Percentiles rank a stretch among this genome's conserved stretches.
Conservation (phyloP, 345 rosid species). For the Eucalyptus polyanthemos region DNA sequence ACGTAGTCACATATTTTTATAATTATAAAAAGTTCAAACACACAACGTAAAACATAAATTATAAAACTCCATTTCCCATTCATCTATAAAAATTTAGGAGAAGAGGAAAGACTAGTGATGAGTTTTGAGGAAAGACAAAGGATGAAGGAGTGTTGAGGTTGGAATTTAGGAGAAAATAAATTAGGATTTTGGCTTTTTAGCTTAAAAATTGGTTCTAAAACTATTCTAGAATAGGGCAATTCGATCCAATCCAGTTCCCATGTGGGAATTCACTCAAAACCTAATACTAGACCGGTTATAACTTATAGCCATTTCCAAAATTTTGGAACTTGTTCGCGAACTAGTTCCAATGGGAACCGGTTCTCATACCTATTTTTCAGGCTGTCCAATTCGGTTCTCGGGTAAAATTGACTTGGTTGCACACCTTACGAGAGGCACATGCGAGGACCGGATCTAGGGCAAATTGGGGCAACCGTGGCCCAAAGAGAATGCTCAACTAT, state of each 20-base stretch:
- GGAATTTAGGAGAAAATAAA: neutral
- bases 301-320: no score
- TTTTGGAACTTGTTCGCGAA: neutral
- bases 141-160: neutral
- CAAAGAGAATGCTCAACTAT: neutral
- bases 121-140: no score
- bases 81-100: neutral
- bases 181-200: neutral
- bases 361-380: neutral
- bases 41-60: no score
- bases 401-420: neutral
- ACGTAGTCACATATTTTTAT: no score
- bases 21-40: no score
- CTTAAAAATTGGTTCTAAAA: no score
- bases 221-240: neutral
- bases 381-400: rapidly evolving
- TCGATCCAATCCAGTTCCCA: rapidly evolving
- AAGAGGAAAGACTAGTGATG: neutral
- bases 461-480: neutral
- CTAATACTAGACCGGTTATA: rapidly evolving
- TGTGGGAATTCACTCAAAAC: neutral
- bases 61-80: neutral
- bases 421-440: neutral
- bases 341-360: neutral
- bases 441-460: neutral